Evolutionary conservation across 2,329 filamentous ascomycete species (phyloP).

Genomic region (Aspergillus glaucus): DNA sequence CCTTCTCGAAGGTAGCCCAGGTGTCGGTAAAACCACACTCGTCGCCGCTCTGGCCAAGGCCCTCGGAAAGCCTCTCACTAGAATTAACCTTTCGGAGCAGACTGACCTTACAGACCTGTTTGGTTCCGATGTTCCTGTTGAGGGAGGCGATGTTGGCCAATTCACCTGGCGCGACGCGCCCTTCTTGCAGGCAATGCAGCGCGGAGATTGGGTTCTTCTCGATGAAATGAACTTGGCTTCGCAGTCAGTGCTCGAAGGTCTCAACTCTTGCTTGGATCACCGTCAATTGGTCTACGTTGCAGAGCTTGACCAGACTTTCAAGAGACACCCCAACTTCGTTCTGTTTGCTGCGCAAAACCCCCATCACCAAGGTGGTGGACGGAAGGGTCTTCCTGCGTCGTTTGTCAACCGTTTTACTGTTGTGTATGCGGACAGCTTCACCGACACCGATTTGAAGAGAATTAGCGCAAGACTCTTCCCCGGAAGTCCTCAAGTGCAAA

Average conservation of each 20-base stretch:
- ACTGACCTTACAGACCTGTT: slow-evolving; percentile 97
- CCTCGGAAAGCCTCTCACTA: slow-evolving; percentile 73
- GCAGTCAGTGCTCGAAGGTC: slow-evolving; percentile 88
- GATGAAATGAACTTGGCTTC: slow-evolving; percentile 99
- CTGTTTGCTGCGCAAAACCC: slow-evolving; percentile 97
- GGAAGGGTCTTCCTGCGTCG: slow-evolving; percentile 88
- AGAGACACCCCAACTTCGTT: slow-evolving; percentile 80
- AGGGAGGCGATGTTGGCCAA: slow-evolving; percentile 81
- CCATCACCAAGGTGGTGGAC: slow-evolving; percentile 90
- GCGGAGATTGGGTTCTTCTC: slow-evolving; percentile 89
- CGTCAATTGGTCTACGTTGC: slow-evolving; percentile 92
- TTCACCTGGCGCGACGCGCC: slow-evolving; percentile 96
- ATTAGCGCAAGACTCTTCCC: slow-evolving; percentile 79
- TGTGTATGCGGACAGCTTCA: slow-evolving; percentile 90
- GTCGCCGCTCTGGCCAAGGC: slow-evolving; percentile 76
- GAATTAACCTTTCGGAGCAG: slow-evolving; percentile 96
- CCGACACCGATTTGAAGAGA: slow-evolving; percentile 67
- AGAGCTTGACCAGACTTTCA: slow-evolving; percentile 90
- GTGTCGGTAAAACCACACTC: slow-evolving; percentile 94
- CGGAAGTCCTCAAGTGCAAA: slow-evolving; percentile 50
- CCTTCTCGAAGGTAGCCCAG: slow-evolving; percentile 91
- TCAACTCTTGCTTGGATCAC: slow-evolving; percentile 95
- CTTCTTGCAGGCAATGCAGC: slow-evolving; percentile 94
- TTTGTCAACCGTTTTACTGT: slow-evolving; percentile 98
- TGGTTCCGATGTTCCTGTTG: slow-evolving; percentile 89